Percentiles rank a stretch among this genome's conserved stretches.
These are phyloP conservation scores for Phytophthora kernoviae DNA, from an alignment of 352 stramenopile species.

Conservation along the genomic window DNA sequence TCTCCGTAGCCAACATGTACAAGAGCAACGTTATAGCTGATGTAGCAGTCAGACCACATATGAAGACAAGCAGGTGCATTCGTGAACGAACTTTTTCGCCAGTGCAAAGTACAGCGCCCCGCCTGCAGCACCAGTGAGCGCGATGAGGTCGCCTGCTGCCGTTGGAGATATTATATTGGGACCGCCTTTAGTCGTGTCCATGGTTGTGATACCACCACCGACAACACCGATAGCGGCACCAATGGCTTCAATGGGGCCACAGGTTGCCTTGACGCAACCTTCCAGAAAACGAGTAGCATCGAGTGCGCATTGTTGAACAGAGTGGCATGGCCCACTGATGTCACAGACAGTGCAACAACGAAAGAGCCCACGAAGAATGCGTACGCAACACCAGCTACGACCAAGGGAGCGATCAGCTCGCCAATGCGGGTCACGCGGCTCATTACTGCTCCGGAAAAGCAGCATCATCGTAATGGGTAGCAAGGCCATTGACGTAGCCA, in stretches of 20 bases:
- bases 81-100: conserved; percentile 77
- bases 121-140: conserved; percentile 66
- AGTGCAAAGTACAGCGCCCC: conserved; percentile 80
- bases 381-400: conserved; percentile 64
- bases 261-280: conserved; percentile 59
- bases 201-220: conserved; percentile 68
- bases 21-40: conserved; percentile 59
- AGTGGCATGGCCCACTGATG: conserved; percentile 81
- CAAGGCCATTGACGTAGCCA: conserved; percentile 62
- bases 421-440: conserved; percentile 28
- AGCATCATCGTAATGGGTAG: conserved; percentile 51
- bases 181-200: conserved; percentile 54
- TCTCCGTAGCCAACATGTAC: conserved; percentile 63
- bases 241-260: conserved; percentile 66
- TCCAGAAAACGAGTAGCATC: conserved; percentile 76
- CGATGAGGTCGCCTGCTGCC: conserved; percentile 67
- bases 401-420: conserved; percentile 47
- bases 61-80: conserved; percentile 78
- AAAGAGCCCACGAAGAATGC: conserved; percentile 78
- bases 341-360: conserved; percentile 65
- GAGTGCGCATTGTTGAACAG: conserved; percentile 88
- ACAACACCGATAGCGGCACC: conserved; percentile 74
- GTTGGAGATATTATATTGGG: conserved; percentile 53
- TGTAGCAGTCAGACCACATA: conserved; percentile 60
- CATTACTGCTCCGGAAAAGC: conserved; percentile 34